Percentiles rank a stretch among this genome's conserved stretches.
phyloP scores from a whole-genome alignment of 2,329 filamentous ascomycete species.

The Pseudohalonectria lignicola region DNA sequence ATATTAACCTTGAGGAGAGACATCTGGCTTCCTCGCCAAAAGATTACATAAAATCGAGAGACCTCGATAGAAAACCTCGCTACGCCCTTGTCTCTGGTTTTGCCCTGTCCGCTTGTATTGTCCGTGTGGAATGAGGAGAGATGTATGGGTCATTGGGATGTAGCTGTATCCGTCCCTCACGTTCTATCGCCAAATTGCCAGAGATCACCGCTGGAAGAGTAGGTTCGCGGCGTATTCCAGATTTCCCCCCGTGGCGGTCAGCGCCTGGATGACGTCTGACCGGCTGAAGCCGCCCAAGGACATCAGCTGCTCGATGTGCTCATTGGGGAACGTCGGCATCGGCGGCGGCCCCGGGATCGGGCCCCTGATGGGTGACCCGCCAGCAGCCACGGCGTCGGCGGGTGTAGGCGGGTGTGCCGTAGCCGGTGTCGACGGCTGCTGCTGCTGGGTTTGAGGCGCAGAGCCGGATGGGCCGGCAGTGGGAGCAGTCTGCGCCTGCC shows the following conservation, averaged over 20 bases:
- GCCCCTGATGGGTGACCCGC: constrained; percentile 12
- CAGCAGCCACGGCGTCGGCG: constrained; percentile 10
- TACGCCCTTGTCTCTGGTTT: no score
- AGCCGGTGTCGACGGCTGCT: no score
- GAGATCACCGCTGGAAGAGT: no score
- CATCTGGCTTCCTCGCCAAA: no score
- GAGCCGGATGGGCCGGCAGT: constrained; percentile 8
- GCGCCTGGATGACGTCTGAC: constrained; percentile 65
- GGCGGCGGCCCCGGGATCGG: constrained; percentile 15
- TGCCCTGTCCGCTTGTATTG: no score
- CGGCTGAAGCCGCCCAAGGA: constrained; percentile 71
- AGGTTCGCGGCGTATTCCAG: constrained; percentile 80
- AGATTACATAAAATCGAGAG: no score
- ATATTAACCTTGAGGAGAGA: no score
- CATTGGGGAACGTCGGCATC: constrained; percentile 35
- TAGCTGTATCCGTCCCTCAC: no score
- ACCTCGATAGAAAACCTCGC: no score
- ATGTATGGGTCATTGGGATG: no score
- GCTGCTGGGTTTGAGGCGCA: constrained; percentile 11
- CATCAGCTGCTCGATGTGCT: constrained; percentile 65
- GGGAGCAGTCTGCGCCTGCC: constrained; percentile 12
- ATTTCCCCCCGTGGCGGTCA: constrained; percentile 76
- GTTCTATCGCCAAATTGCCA: no score
- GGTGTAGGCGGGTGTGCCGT: constrained; percentile 15
- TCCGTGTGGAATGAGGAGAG: no score